Evolutionary conservation across 2,329 filamentous ascomycete species (phyloP).

Genomic region (Mycosphaerelloides madeirae): DNA sequence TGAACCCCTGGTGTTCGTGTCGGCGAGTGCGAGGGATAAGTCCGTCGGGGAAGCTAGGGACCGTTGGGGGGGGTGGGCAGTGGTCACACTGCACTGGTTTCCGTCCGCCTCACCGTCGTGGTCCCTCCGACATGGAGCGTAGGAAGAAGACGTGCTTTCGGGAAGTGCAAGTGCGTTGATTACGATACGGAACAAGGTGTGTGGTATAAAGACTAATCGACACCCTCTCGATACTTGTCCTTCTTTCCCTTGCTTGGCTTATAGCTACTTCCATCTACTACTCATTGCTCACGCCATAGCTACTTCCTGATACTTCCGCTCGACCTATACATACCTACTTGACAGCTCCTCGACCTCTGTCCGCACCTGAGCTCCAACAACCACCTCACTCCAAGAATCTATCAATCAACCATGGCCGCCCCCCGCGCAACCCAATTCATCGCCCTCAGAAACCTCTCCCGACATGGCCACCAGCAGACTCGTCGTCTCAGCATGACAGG

Average conservation of each 20-base stretch:
- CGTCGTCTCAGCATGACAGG: constrained; percentile 59
- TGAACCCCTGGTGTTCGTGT: too few species aligned
- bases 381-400: constrained; percentile 1
- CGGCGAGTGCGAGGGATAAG: too few species aligned
- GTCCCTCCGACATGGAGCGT: too few species aligned
- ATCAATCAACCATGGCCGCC: constrained; percentile 35
- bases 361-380: not conserved
- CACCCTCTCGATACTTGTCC: not conserved
- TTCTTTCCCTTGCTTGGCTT: not conserved
- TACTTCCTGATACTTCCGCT: not conserved
- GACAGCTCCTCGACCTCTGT: not conserved
- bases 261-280: not conserved
- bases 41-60: too few species aligned
- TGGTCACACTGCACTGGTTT: too few species aligned
- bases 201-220: not conserved
- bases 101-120: too few species aligned
- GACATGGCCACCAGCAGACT: constrained; percentile 31
- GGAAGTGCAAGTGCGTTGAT: too few species aligned
- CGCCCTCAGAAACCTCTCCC: constrained; percentile 39
- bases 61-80: too few species aligned
- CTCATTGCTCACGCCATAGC: too few species aligned
- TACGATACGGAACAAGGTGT: too few species aligned
- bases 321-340: too few species aligned
- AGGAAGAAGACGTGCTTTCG: too few species aligned
- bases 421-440: constrained; percentile 40